A percentile compares a stretch with the other conserved stretches of the same genome.
These are phyloP conservation scores for Hypoxylon trugodes DNA, from an alignment of 495 filamentous ascomycete species.

Conservation along the genomic window DNA sequence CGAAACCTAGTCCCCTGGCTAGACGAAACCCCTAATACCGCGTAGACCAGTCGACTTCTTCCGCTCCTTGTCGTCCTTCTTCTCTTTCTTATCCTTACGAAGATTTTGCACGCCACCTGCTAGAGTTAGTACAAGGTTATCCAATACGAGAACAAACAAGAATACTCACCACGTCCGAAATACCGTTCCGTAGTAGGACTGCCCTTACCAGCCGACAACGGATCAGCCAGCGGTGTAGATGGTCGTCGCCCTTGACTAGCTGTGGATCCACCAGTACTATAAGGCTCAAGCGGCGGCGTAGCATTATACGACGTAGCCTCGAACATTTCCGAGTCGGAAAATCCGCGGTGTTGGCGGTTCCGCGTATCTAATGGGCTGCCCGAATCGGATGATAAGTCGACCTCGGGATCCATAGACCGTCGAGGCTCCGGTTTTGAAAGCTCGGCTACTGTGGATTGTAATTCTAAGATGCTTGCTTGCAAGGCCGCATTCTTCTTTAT, in stretches of 20 bases:
- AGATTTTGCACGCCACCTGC: constrained; percentile 66
- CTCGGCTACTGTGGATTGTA: constrained; percentile 41
- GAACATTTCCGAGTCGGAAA: constrained; percentile 48
- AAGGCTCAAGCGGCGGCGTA: constrained; percentile 48
- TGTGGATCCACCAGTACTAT: constrained; percentile 19
- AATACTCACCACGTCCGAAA: constrained; percentile 54
- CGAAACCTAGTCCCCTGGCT: neutral
- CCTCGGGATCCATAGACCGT: constrained; percentile 21
- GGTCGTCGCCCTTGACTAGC: constrained; percentile 30
- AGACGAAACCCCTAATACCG: constrained; percentile 62
- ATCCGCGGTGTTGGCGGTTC: constrained; percentile 41
- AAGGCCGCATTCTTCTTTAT: constrained; percentile 52
- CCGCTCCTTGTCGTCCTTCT: constrained; percentile 59
- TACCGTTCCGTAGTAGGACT: constrained; percentile 56
- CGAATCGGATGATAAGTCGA: constrained; percentile 37
- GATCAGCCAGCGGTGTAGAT: constrained; percentile 44
- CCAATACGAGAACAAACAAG: neutral
- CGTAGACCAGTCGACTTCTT: constrained; percentile 61
- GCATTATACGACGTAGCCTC: constrained; percentile 46
- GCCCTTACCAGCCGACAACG: constrained; percentile 36
- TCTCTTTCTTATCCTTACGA: constrained; percentile 60
- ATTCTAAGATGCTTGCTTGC: constrained; percentile 48
- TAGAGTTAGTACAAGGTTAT: constrained; percentile 45
- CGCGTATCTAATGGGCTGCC: constrained; percentile 26
- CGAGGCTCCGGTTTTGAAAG: constrained; percentile 18